phyloP scores from a whole-genome alignment of 306 rosid genomes.

The Malus sylvestris region DNA sequence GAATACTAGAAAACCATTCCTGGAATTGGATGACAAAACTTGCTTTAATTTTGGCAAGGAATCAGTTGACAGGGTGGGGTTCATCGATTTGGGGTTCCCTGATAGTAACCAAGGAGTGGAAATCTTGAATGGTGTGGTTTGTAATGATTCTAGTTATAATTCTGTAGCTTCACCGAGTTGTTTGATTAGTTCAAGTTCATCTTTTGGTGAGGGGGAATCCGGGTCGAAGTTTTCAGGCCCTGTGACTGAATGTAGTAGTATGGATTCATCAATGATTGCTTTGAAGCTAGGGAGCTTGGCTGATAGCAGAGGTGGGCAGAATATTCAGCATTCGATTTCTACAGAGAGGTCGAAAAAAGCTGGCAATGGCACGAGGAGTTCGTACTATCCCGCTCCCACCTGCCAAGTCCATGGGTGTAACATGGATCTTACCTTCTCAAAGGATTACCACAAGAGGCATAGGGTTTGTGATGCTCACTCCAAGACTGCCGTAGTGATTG shows the following conservation, averaged over 20 bases:
- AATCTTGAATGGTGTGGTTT: constrained; percentile 36
- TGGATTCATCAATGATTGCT: constrained; percentile 46
- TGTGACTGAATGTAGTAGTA: constrained; percentile 29
- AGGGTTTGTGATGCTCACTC: constrained; percentile 83
- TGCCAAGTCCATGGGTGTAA: constrained; percentile 80
- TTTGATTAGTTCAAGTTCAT: constrained; percentile 46
- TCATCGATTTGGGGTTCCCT: constrained; percentile 48
- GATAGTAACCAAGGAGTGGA: constrained; percentile 37
- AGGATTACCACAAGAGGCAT: constrained; percentile 78
- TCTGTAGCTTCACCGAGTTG: constrained; percentile 41
- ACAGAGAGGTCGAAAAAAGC: constrained; percentile 40
- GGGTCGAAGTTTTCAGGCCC: constrained; percentile 39
- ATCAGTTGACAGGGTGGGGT: constrained; percentile 39
- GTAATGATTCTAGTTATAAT: constrained; percentile 31
- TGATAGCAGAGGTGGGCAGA: constrained; percentile 32
- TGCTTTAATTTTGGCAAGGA: constrained; percentile 37
- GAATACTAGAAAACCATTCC: constrained; percentile 27
- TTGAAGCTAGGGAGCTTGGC: constrained; percentile 60
- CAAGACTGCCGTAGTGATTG: constrained; percentile 65
- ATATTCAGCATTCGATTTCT: constrained; percentile 8
- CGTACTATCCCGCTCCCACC: constrained; percentile 36
- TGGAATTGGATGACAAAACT: constrained; percentile 50
- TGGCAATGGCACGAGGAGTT: constrained; percentile 37
- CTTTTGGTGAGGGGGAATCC: constrained; percentile 45
- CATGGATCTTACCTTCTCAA: constrained; percentile 64